A percentile compares a stretch with the other conserved stretches of the same genome.
Evolutionary conservation across 1,139 yeast genomes (phyloP).

Genomic region (Candida pseudoviswanathii): DNA sequence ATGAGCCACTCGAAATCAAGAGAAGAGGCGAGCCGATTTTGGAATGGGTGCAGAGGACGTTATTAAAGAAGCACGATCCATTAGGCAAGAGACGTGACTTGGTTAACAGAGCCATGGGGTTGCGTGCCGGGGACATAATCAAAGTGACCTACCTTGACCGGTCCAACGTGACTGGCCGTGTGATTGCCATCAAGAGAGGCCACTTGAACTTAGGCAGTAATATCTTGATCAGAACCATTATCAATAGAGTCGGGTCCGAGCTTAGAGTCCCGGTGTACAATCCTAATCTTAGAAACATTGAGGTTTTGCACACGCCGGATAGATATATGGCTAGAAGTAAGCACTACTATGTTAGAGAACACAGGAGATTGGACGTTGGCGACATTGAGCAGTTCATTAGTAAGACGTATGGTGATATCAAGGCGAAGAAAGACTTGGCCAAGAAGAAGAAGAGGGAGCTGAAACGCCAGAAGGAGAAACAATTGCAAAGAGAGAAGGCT

Average conservation of each 20-base stretch:
- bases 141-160: constrained; percentile 73
- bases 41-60: constrained; percentile 49
- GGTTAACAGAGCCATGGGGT: constrained; percentile 46
- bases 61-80: constrained; percentile 66
- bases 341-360: constrained; percentile 80
- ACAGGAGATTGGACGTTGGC: constrained; percentile 79
- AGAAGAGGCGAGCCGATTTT: constrained; percentile 55
- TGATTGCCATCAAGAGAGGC: constrained; percentile 70
- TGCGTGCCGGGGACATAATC: constrained; percentile 81
- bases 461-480: neutral
- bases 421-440: constrained; percentile 7
- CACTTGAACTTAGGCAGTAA: constrained; percentile 66
- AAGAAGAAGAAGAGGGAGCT: constrained; percentile 6
- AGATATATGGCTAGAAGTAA: constrained; percentile 73
- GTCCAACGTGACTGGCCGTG: constrained; percentile 73
- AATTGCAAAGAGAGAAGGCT: constrained; percentile 2
- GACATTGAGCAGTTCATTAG: constrained; percentile 54
- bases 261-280: constrained; percentile 75
- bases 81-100: constrained; percentile 71
- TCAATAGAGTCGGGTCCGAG: constrained; percentile 80
- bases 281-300: constrained; percentile 74
- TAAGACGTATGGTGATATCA: constrained; percentile 15
- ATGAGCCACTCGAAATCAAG: constrained; percentile 53
- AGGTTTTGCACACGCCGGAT: constrained; percentile 71
- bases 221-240: constrained; percentile 74